Base-by-base conservation (phyloP, 148 eudicot genomes). In the Chenopodium suecicum region DNA sequence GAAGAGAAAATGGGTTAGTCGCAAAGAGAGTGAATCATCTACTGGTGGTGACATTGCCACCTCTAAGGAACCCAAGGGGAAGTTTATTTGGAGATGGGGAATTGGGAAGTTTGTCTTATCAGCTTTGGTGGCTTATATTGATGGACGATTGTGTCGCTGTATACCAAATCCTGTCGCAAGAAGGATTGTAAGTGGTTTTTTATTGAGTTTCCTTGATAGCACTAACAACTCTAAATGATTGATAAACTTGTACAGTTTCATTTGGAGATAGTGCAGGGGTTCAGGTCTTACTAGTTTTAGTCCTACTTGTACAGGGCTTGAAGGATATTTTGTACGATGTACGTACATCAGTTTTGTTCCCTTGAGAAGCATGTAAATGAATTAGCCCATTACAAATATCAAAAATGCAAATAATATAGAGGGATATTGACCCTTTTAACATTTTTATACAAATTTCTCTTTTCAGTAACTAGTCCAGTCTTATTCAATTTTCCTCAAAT, bases 101-200 rank as follows among this genome's bases (percentile, higher is more conserved):
- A 81, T 96, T 19, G 98, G 95, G 25, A 90, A 87, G 89, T 96
- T 96, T 86, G 83, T 90, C 56, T 77, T 94, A 25, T 94, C 99
- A 23, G 98, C 94, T 67, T 68, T 91, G 60, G 84, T 96, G 86
- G 99, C 99, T 79, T 96, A 96, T 79, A 78, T 96, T 41, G 99
- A 96, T 77, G 99, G 99, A 32, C 91, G 99, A 34, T 84, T 96
- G 75, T 96, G 99, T 79, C 94, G 99, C 23, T 56, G 73, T 74
- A 96, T 96, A 75, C 97, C 99, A 32, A 75, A 96, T 89, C 99
- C 99, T 71, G 83, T 96, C 56, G 99, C 91, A 66, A 91, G 99
- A 80, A 88, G 99, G 90, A 94, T 96, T 34, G 99, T 96, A 9
- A 92, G 99, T 74, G 99, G 99, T 31, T 96, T 94, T 83, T 48